Base-by-base conservation (phyloP, 805 yeast genomes). In the Starmerella apis region DNA sequence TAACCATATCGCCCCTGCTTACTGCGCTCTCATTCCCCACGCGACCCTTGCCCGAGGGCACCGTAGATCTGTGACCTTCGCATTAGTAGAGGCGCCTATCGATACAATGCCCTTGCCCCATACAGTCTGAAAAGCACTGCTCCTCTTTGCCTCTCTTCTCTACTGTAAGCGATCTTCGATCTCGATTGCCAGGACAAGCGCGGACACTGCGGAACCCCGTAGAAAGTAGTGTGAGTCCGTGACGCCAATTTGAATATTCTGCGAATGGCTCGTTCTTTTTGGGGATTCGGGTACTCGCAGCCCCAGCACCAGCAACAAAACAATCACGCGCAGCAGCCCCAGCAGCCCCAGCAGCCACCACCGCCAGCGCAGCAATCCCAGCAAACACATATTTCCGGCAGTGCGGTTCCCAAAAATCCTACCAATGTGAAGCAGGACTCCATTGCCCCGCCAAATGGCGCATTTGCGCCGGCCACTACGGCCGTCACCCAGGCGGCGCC, bases 211-310 rank as follows among this genome's bases (percentile, higher is more conserved):
- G n/a, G n/a, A n/a, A n/a, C n/a, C n/a, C n/a, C n/a, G n/a, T n/a
- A n/a, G n/a, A n/a, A n/a, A n/a, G n/a, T n/a, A n/a, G n/a, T n/a
- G n/a, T n/a, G 43, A 16, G 20, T 16, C 28, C 18, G 30, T 16
- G 43, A 23, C 38, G 41, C 25, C 25, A 36, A 19, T 20, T 36
- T 36, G 11, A 19, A 20, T 4, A 5, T 7, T 22, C 7, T 8
- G n/a, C n/a, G n/a, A n/a, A 56, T 56, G 59, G 48, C 56, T 4
- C 46, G 58, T 30, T 56, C 59, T 6, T 56, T 56, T 28, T 56
- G 59, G 59, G 59, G 59, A 16, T 55, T 56, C 35, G 59, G 59
- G 38, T 54, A 52, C 51, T 46, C 56, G 31, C 43, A 38, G 43
- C 20, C 43, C 32, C 52, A 3, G 24, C 46, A 37, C 32, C 47